These are phyloP conservation scores for Hordeum marinum DNA, from an alignment of 176 grass and related monocot genomes.

Conservation along the genomic window DNA sequence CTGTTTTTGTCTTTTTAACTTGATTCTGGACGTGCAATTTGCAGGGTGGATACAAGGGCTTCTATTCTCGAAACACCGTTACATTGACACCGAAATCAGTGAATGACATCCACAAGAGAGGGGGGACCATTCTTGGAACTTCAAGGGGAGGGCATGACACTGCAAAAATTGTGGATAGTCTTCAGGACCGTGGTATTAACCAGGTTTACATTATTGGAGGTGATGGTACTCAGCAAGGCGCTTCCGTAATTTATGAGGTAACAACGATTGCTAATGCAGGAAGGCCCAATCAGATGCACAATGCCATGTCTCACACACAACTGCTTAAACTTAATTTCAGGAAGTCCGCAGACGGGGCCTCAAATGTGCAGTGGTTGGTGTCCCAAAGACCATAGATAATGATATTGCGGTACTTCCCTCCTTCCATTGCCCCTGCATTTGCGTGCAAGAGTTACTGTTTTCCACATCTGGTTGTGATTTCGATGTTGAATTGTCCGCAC, in stretches of 20 bases:
- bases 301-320: neutral
- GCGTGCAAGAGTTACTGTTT: neutral
- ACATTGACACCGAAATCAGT: conserved; percentile 64
- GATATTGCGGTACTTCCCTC: conserved; percentile 79
- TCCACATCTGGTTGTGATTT: neutral
- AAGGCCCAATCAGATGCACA: neutral
- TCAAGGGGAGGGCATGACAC: conserved; percentile 92
- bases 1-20: conserved; percentile 16
- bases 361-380: conserved; percentile 76
- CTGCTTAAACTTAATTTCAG: conserved; percentile 45
- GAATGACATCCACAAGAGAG: conserved; percentile 95
- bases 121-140: conserved; percentile 79
- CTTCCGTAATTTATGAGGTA: conserved; percentile 91
- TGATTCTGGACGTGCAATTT: conserved; percentile 21
- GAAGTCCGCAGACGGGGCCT: conserved; percentile 78
- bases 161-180: conserved; percentile 80
- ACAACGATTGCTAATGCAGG: neutral
- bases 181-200: conserved; percentile 88
- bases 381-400: conserved; percentile 98
- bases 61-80: conserved; percentile 83
- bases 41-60: conserved; percentile 95
- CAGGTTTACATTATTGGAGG: conserved; percentile 97
- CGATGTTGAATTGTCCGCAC: conserved; percentile 11
- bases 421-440: neutral
- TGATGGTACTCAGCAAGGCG: conserved; percentile 91